Base-by-base conservation (phyloP, 441 rosid species). In the Dalechampia spathulata region DNA sequence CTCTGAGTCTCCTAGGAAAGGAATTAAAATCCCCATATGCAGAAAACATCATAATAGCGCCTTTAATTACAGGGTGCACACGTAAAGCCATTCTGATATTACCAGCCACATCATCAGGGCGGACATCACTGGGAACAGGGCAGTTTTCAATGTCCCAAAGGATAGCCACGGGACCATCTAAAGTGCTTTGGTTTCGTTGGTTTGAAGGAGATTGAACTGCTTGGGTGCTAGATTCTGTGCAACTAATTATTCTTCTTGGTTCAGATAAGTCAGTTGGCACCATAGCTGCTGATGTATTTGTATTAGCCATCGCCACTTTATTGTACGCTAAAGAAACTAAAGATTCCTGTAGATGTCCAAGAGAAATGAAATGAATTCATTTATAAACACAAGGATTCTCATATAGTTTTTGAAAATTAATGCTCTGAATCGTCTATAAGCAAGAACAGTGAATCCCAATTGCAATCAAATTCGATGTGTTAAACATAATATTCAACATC, bases 131-230 rank as follows among this genome's bases (percentile, higher is more conserved):
- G 6, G 97, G 99, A 11, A 93, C 87, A 38, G 83, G 88, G 62
- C 97, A 90, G 59, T 93, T 93, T 68, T 93, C 96, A 19, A 90
- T 93, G 69, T 93, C 97, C 99, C 99, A 90, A 17, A 93, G 87
- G 55, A 93, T 82, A 10, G 93, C 90, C 14, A 82, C 75, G 9
- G 96, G 93, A 68, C 90, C 89, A 55, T 82, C 86, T 6, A 66
- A 55, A 37, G 74, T 64, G 58, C 17, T 58, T 17, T 71, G 71
- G 44, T 45, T 80, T 49, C 71, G 88, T 58, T 63, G 73, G 60
- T 26, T 67, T 54, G 34, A 5, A 32, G 68, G 34, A 36, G 78
- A 59, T 49, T 68, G 86, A 46, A 49, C 54, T 15, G 67, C 38
- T 42, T 58, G 70, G 64, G 46, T 53, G 58, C 62, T 76, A 4